Evolutionary conservation across 2,329 filamentous ascomycete species (phyloP).

Genomic region (Scytalidium lignicola): DNA sequence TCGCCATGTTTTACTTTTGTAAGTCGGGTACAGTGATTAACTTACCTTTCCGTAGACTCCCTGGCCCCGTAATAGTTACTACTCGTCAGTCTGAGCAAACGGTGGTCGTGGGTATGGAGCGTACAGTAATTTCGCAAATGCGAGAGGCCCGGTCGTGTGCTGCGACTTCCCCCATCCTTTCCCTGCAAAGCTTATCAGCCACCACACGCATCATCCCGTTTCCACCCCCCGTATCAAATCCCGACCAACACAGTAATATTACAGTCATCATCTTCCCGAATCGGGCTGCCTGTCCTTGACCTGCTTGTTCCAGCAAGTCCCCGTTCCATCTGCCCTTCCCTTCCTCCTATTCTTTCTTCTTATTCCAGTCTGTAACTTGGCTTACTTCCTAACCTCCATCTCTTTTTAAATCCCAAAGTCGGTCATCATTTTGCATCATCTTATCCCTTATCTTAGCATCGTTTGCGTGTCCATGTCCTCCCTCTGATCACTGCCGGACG

Average conservation of each 20-base stretch:
- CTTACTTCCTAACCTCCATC: not conserved
- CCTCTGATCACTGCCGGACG: not conserved
- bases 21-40: too few species aligned
- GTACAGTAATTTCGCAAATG: too few species aligned
- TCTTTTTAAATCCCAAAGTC: not conserved
- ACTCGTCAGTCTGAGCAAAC: too few species aligned
- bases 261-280: not conserved
- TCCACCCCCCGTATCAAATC: not conserved
- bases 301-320: not conserved
- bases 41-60: too few species aligned
- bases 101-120: too few species aligned
- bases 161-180: not conserved
- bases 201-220: slow-evolving; percentile 1
- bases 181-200: not conserved
- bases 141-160: not conserved
- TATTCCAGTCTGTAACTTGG: not conserved
- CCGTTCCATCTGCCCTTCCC: not conserved
- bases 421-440: not conserved
- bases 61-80: too few species aligned
- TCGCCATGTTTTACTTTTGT: too few species aligned
- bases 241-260: too few species aligned
- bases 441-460: not conserved
- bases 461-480: not conserved
- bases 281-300: not conserved
- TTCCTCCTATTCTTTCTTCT: not conserved